A percentile compares a stretch with the other conserved stretches of the same genome.
phyloP scores from a whole-genome alignment of 1,284 basidiomycete genomes.

The Apiotrichum porosum region DNA sequence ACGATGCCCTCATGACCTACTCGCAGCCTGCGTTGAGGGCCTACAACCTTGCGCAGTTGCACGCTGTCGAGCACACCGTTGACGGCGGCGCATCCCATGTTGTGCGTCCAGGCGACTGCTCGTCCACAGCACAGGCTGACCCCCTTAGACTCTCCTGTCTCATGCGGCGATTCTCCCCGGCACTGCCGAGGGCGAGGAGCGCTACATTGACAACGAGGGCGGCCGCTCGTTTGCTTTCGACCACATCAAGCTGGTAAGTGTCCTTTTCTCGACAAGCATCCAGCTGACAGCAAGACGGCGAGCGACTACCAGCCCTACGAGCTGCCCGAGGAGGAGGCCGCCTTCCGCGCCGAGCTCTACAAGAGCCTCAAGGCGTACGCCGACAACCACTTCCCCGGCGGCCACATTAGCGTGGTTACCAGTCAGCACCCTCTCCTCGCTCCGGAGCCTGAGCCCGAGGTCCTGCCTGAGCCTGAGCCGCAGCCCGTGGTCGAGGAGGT shows the following conservation, averaged over 20 bases:
- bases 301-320: constrained; percentile 60
- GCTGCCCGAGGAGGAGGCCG: constrained; percentile 62
- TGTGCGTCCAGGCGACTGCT: constrained; percentile 14
- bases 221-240: constrained; percentile 74
- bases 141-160: constrained; percentile 32
- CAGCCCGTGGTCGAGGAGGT: neutral
- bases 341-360: constrained; percentile 68
- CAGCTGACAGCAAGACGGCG: neutral
- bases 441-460: neutral
- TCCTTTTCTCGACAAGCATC: constrained; percentile 1
- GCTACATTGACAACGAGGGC: constrained; percentile 75
- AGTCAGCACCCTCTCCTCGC: constrained; percentile 32
- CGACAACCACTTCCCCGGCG: constrained; percentile 68
- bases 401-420: constrained; percentile 64
- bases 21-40: constrained; percentile 69
- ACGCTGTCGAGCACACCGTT: constrained; percentile 61
- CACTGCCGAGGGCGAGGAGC: constrained; percentile 52
- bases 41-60: constrained; percentile 82
- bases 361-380: constrained; percentile 65
- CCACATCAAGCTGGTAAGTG: constrained; percentile 72
- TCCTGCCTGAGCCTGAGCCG: neutral
- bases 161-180: constrained; percentile 33
- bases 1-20: constrained; percentile 69
- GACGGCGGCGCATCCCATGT: constrained; percentile 22
- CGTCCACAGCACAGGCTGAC: neutral